These are phyloP conservation scores for Coemansia furcata DNA, from an alignment of 192 early-diverging fungal species.

Conservation along the genomic window DNA sequence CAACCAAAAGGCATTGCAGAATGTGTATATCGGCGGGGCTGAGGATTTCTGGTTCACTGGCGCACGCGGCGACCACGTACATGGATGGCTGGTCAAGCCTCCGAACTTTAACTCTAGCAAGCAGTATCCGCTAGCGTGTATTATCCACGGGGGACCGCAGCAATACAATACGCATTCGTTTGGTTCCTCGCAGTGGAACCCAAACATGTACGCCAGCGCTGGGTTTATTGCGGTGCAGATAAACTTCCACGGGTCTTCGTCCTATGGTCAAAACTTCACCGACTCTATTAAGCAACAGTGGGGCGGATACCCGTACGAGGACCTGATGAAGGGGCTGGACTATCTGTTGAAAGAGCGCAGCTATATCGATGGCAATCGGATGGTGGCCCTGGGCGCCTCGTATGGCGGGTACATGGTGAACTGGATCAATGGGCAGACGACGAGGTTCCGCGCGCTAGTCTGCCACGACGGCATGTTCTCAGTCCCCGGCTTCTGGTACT, in stretches of 20 bases:
- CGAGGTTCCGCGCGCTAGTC: slow-evolving; percentile 64
- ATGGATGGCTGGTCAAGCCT: slow-evolving; percentile 65
- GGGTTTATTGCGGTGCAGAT: slow-evolving; percentile 70
- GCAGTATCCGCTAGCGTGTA: slow-evolving; percentile 71
- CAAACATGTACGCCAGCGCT: slow-evolving; percentile 67
- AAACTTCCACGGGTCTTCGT: slow-evolving; percentile 78
- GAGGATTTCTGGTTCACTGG: slow-evolving; percentile 73
- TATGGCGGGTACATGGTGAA: slow-evolving; percentile 86
- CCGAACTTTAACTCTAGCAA: slow-evolving; percentile 52
- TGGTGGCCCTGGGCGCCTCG: slow-evolving; percentile 68
- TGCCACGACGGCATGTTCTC: slow-evolving; percentile 76
- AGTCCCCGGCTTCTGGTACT: slow-evolving; percentile 57
- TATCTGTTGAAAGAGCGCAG: slow-evolving; percentile 53
- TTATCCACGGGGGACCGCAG: slow-evolving; percentile 85
- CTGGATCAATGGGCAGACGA: slow-evolving; percentile 77
- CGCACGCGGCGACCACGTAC: slow-evolving; percentile 51
- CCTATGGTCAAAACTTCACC: slow-evolving; percentile 76
- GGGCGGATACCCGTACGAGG: slow-evolving; percentile 73
- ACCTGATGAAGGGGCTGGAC: slow-evolving; percentile 71
- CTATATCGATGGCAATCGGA: slow-evolving; percentile 56
- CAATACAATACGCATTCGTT: slow-evolving; percentile 60
- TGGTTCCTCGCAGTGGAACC: slow-evolving; percentile 67
- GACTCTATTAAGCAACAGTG: slow-evolving; percentile 72
- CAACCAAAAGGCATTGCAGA: slow-evolving; percentile 44
- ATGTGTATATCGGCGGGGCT: slow-evolving; percentile 51